A percentile compares a stretch with the other conserved stretches of the same genome.
phyloP scores from a whole-genome alignment of 1,284 basidiomycete species.

The Ganoderma sinense region DNA sequence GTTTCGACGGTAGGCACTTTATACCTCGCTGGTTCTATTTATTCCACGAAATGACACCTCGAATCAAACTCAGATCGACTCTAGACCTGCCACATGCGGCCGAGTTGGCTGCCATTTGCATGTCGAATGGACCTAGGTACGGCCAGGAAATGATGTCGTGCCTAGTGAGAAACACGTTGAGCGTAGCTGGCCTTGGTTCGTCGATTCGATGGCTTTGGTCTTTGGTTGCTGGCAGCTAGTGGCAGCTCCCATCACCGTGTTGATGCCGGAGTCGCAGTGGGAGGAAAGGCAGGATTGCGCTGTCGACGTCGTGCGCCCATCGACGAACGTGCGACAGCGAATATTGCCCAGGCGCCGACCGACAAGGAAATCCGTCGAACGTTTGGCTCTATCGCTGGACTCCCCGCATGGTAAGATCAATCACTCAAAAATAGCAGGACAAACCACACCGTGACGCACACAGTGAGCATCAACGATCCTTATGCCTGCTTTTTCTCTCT shows the following conservation, averaged over 20 bases:
- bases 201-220: neutral
- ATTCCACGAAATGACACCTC: neutral
- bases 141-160: neutral
- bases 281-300: neutral
- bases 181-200: neutral
- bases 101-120: neutral
- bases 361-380: too few species aligned
- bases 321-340: neutral
- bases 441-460: too few species aligned
- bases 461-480: too few species aligned
- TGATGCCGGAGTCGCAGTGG: neutral
- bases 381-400: too few species aligned
- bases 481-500: too few species aligned
- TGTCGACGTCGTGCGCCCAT: neutral
- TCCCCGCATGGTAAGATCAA: too few species aligned
- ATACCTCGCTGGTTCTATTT: neutral
- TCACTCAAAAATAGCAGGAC: too few species aligned
- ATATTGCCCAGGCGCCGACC: neutral
- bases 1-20: neutral
- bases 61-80: neutral
- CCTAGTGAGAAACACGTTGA: neutral
- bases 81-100: neutral
- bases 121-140: neutral
- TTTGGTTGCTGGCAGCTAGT: neutral
- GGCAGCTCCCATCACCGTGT: neutral